A percentile compares a stretch with the other conserved stretches of the same genome.
Evolutionary conservation across 2,329 filamentous ascomycete genomes (phyloP).

Genomic region (Alternaria postmessia): DNA sequence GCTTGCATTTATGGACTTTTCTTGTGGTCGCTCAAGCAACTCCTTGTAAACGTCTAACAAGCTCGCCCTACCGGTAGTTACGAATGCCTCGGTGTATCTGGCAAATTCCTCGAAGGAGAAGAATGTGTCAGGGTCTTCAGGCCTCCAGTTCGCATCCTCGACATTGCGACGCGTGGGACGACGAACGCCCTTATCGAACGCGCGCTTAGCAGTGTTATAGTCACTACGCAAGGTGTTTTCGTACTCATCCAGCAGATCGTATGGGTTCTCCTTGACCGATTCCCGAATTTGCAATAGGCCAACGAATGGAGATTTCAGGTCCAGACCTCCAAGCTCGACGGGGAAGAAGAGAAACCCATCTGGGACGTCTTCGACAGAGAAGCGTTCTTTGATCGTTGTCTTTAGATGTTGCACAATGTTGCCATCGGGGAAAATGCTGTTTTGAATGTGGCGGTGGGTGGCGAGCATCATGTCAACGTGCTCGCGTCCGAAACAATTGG

Average conservation of each 20-base stretch:
- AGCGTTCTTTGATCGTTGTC: conserved; percentile 60
- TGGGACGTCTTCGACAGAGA: conserved; percentile 58
- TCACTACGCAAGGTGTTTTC: conserved; percentile 41
- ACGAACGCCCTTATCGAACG: conserved; percentile 41
- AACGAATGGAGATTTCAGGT: conserved; percentile 61
- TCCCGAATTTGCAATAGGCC: conserved; percentile 56
- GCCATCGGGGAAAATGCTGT: conserved; percentile 54
- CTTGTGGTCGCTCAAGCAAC: conserved; percentile 31
- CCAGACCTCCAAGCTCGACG: conserved; percentile 60
- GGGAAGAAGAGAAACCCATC: conserved; percentile 64
- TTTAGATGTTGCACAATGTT: conserved; percentile 53
- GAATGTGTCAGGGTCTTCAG: conserved; percentile 30
- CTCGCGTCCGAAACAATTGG: conserved; percentile 61
- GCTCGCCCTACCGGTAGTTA: conserved; percentile 14
- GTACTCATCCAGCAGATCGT: conserved; percentile 56
- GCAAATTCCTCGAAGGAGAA: conserved; percentile 40
- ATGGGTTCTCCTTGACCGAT: conserved; percentile 41
- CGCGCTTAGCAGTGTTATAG: conserved; percentile 46
- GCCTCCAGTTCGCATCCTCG: conserved; percentile 21
- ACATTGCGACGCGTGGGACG: conserved; percentile 3
- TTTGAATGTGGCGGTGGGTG: conserved; percentile 60
- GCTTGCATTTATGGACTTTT: conserved; percentile 31
- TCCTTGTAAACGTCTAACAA: conserved; percentile 26
- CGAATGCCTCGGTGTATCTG: conserved; percentile 30
- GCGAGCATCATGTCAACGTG: conserved; percentile 63